Conservation (phyloP, 164 flowering plant genomes). For the Liriodendron chinense region DNA sequence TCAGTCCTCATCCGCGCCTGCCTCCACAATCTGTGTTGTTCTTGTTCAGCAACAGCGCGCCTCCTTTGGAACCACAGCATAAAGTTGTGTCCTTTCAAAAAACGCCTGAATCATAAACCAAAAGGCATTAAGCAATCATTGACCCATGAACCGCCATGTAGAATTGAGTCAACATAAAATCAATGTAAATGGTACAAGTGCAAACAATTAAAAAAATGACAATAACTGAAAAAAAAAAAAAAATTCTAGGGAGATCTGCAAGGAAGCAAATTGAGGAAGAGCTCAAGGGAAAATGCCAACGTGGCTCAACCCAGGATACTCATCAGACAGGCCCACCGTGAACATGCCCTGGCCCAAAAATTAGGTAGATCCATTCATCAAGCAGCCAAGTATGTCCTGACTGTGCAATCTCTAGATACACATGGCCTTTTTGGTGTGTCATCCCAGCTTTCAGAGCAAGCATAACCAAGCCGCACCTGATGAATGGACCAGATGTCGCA, state of each 20-base stretch:
- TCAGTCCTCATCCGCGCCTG: constrained; percentile 82
- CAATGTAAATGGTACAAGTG: neutral
- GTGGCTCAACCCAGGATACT: no score
- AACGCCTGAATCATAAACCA: constrained; percentile 49
- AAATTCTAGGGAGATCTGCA: neutral
- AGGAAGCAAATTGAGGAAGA: neutral
- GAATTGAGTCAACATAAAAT: neutral
- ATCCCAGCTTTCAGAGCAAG: no score
- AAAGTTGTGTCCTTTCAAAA: constrained; percentile 81
- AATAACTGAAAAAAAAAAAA: no score
- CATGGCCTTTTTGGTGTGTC: no score
- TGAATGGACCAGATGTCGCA: neutral
- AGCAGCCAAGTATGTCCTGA: no score
- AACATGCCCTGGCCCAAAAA: no score
- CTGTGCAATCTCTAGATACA: no score
- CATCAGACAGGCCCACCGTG: no score
- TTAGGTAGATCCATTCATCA: no score
- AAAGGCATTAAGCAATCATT: neutral
- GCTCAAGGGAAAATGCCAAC: no score
- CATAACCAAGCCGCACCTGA: neutral
- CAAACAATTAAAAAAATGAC: neutral
- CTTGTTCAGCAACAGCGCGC: constrained; percentile 84
- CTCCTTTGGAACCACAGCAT: constrained; percentile 94
- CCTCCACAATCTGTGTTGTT: constrained; percentile 87
- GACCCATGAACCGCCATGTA: neutral